phyloP scores from a whole-genome alignment of 441 rosid genomes.

The Gossypium trilobum region DNA sequence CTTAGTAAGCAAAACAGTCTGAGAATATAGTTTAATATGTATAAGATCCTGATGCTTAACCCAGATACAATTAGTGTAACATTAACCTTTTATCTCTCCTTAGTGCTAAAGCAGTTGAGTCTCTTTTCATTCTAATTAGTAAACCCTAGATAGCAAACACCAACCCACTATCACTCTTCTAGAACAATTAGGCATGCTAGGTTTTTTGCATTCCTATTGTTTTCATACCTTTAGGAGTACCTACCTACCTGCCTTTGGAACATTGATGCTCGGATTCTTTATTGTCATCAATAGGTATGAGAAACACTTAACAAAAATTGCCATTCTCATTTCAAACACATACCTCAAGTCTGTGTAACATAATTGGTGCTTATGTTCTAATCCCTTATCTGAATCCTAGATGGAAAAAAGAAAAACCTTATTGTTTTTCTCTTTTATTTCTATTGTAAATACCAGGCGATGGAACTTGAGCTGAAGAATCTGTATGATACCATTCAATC shows the following conservation, averaged over 20 bases:
- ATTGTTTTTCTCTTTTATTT: not conserved
- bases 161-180: not conserved
- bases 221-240: not conserved
- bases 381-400: not conserved
- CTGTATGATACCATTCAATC: conserved; percentile 37
- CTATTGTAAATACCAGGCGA: conserved; percentile 30
- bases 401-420: not conserved
- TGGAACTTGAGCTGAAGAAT: conserved; percentile 56
- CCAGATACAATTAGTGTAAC: not conserved
- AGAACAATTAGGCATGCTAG: not conserved
- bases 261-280: not conserved
- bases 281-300: not conserved
- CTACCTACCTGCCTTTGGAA: not conserved
- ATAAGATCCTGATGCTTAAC: not conserved
- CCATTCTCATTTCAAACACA: not conserved
- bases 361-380: not conserved
- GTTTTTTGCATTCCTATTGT: not conserved
- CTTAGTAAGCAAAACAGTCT: not conserved
- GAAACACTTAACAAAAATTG: not conserved
- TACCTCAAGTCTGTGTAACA: not conserved
- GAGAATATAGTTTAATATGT: not conserved
- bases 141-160: not conserved
- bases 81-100: not conserved
- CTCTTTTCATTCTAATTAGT: not conserved
- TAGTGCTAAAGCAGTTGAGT: not conserved